phyloP scores from a whole-genome alignment of 164 flowering plant genomes.

The Akebia trifoliata region DNA sequence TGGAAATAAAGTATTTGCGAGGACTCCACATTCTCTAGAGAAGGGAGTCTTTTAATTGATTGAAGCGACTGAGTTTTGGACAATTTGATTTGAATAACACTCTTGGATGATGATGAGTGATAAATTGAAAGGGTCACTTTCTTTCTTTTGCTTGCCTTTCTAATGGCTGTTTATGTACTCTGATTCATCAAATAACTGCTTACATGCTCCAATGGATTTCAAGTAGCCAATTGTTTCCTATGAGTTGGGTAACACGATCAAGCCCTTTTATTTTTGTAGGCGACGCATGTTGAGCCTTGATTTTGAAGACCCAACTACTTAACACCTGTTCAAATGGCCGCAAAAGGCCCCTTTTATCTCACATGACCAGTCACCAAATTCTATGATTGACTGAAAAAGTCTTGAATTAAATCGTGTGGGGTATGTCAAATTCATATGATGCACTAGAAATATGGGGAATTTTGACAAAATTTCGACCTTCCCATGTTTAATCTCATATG shows the following conservation, averaged over 20 bases:
- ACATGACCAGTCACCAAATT: too few relatives aligned
- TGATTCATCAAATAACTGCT: neutral
- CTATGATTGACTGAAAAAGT: too few relatives aligned
- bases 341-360: too few relatives aligned
- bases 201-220: neutral
- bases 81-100: neutral
- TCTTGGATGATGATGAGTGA: neutral
- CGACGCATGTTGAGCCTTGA: too few relatives aligned
- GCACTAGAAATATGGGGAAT: too few relatives aligned
- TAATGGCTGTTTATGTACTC: neutral
- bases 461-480: too few relatives aligned
- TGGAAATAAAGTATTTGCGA: constrained; percentile 29
- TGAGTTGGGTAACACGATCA: neutral
- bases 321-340: too few relatives aligned
- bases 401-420: too few relatives aligned
- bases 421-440: too few relatives aligned
- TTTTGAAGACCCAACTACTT: too few relatives aligned
- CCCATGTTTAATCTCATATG: too few relatives aligned
- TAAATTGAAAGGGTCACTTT: neutral
- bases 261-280: neutral
- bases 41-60: neutral
- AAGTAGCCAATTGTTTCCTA: too few relatives aligned
- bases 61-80: constrained; percentile 11
- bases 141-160: neutral
- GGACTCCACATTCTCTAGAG: constrained; percentile 14